Evolutionary conservation across 2,329 filamentous ascomycete genomes (phyloP).

Genomic region (Colletotrichum orbiculare): DNA sequence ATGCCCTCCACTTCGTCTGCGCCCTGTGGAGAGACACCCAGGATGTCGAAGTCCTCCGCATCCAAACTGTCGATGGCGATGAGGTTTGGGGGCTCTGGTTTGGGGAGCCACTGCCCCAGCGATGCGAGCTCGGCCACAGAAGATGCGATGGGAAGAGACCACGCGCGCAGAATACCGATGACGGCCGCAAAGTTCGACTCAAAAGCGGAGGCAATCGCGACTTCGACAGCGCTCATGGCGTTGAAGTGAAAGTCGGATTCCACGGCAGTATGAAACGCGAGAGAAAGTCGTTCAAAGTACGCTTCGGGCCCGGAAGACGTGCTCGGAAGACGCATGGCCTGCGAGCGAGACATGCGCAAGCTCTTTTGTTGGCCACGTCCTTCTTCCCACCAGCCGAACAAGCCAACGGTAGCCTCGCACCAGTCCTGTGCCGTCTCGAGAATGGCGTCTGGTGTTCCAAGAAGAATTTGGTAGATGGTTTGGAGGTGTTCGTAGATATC

Average conservation of each 20-base stretch:
- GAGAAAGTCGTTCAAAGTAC: conserved; percentile 79
- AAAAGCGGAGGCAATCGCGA: conserved; percentile 83
- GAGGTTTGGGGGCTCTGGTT: conserved; percentile 63
- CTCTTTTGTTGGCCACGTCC: conserved; percentile 63
- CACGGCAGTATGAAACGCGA: conserved; percentile 76
- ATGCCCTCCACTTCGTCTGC: conserved; percentile 72
- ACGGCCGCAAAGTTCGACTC: conserved; percentile 85
- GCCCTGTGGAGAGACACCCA: conserved; percentile 73
- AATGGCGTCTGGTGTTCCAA: conserved; percentile 81
- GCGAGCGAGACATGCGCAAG: conserved; percentile 53
- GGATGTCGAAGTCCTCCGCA: conserved; percentile 84
- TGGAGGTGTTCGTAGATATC: conserved; percentile 87
- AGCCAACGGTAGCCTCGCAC: conserved; percentile 86
- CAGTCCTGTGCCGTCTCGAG: conserved; percentile 85
- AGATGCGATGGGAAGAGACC: conserved; percentile 83
- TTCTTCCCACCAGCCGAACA: conserved; percentile 94
- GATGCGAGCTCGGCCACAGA: conserved; percentile 86
- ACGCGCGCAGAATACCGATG: conserved; percentile 77
- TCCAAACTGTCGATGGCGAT: conserved; percentile 76
- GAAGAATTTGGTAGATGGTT: conserved; percentile 81
- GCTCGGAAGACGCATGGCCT: conserved; percentile 45
- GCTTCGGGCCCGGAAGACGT: conserved; percentile 68
- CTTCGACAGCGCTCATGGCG: conserved; percentile 78
- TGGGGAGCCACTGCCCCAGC: conserved; percentile 84
- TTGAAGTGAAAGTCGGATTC: conserved; percentile 82